Percentiles rank a stretch among this genome's conserved stretches.
These are phyloP conservation scores for Nicotiana tomentosiformis DNA, from an alignment of 257 asterid species.

Conservation along the genomic window DNA sequence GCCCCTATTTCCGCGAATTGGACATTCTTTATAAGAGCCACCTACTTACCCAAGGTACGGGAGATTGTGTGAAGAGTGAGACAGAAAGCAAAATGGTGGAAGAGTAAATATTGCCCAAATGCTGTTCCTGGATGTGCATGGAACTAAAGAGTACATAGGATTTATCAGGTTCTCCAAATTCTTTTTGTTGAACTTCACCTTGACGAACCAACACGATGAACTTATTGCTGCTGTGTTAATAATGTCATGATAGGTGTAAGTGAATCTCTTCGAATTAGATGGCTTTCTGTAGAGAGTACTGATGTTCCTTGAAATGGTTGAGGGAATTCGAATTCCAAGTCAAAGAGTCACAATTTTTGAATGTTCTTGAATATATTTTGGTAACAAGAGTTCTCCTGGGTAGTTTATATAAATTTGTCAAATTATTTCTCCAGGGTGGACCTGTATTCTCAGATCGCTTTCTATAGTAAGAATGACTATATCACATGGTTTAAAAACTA, in stretches of 20 bases:
- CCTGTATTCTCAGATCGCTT: no score
- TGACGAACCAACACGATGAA: neutral
- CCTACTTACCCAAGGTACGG: neutral
- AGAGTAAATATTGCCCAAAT: neutral
- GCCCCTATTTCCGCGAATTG: constrained; percentile 18
- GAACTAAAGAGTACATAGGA: neutral
- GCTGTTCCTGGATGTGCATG: neutral
- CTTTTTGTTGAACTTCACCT: neutral
- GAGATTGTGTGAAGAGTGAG: neutral
- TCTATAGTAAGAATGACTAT: no score
- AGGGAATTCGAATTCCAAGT: neutral
- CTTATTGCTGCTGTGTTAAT: neutral
- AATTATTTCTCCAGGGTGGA: no score
- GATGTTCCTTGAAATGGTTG: neutral
- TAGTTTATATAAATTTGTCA: neutral
- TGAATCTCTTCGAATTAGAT: no score
- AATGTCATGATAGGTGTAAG: neutral
- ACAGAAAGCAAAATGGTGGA: neutral
- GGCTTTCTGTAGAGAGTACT: neutral
- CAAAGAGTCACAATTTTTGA: neutral
- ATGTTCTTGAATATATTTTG: neutral
- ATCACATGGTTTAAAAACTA: no score
- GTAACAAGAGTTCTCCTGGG: neutral
- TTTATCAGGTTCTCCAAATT: neutral
- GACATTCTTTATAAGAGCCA: constrained; percentile 17